Evolutionary conservation across 2,329 filamentous ascomycete species (phyloP).

Genomic region (Pestalotiopsis sp.): DNA sequence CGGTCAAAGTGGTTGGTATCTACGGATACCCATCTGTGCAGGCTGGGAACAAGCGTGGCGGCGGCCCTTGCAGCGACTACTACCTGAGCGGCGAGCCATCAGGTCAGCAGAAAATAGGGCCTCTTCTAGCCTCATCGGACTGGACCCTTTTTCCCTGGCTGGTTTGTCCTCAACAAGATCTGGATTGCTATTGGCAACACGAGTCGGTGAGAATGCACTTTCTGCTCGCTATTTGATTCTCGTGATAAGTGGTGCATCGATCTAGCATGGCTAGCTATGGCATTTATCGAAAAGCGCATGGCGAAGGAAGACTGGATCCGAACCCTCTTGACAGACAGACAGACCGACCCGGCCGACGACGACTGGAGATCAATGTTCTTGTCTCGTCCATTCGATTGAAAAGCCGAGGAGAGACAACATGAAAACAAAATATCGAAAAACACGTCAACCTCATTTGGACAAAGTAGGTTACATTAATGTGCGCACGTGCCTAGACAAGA

Average conservation of each 20-base stretch:
- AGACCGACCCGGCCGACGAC: background rate
- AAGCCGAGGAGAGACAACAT: background rate
- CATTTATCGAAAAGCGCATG: background rate
- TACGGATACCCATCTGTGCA: no score
- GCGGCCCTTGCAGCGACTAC: background rate
- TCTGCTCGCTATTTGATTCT: background rate
- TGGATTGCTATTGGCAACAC: background rate
- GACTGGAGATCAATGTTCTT: background rate
- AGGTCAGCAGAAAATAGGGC: background rate
- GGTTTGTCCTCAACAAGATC: background rate
- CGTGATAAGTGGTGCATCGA: background rate
- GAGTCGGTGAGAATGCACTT: conserved; percentile 1
- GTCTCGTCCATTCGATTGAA: background rate
- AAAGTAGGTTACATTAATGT: background rate
- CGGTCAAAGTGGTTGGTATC: background rate
- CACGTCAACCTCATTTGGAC: background rate
- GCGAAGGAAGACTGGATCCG: background rate
- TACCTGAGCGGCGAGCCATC: background rate
- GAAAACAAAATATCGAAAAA: background rate
- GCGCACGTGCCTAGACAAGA: background rate
- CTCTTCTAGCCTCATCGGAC: background rate
- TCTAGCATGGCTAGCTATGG: background rate
- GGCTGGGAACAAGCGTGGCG: no score
- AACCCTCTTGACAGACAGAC: background rate
- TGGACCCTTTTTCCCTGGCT: background rate